A percentile compares a stretch with the other conserved stretches of the same genome.
These are phyloP conservation scores for Arthrobotrys musiformis DNA, from an alignment of 2,329 filamentous ascomycete species.

Conservation along the genomic window DNA sequence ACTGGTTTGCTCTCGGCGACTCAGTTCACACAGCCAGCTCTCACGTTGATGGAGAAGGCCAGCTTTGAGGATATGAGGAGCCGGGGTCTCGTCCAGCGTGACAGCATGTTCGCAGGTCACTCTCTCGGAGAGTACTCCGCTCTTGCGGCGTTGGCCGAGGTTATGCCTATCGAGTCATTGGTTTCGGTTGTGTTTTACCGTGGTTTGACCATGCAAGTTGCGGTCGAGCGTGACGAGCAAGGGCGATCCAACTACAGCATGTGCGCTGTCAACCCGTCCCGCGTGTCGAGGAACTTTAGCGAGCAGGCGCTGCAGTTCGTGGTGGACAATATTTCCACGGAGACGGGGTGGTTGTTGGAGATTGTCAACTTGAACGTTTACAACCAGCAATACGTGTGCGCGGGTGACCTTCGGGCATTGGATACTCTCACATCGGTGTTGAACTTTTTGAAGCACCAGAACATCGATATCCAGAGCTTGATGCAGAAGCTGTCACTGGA, in stretches of 20 bases:
- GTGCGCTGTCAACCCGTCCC: constrained; percentile 98
- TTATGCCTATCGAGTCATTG: constrained; percentile 99
- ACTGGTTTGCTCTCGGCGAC: constrained; percentile 95
- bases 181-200: constrained; percentile 99
- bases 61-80: constrained; percentile 99
- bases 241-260: constrained; percentile 98
- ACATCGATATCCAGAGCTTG: constrained; percentile 94
- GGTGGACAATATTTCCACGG: constrained; percentile 91
- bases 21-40: constrained; percentile 96
- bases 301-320: constrained; percentile 97
- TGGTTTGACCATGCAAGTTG: constrained; percentile 98
- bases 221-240: constrained; percentile 91
- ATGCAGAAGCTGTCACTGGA: constrained; percentile 87
- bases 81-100: constrained; percentile 92
- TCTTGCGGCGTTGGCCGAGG: constrained; percentile 92
- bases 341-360: constrained; percentile 94
- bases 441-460: constrained; percentile 96
- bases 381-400: constrained; percentile 80
- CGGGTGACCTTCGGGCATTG: constrained; percentile 76
- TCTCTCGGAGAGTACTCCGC: constrained; percentile 98
- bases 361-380: constrained; percentile 97
- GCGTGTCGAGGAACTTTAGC: constrained; percentile 98
- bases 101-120: constrained; percentile 97
- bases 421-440: constrained; percentile 80
- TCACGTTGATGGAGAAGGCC: constrained; percentile 99